Percentiles rank a stretch among this genome's conserved stretches.
Conservation (phyloP, 371 early-diverging fungal species). For the Actinomucor elegans region DNA sequence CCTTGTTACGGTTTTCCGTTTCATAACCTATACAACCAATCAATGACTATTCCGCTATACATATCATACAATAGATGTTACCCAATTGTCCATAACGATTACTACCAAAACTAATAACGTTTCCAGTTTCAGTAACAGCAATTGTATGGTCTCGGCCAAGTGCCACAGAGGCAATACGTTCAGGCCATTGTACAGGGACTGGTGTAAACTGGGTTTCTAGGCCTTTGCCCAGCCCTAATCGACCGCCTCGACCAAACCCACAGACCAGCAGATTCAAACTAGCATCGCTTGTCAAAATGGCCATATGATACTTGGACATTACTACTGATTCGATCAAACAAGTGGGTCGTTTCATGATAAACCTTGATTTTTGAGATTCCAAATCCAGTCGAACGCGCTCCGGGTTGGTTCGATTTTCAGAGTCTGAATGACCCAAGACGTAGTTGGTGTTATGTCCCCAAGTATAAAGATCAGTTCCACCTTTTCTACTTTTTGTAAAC, state of each 20-base stretch:
- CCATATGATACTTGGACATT: slow-evolving; percentile 76
- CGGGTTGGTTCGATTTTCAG: slow-evolving; percentile 63
- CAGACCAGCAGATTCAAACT: slow-evolving; percentile 53
- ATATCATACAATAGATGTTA: slow-evolving; percentile 3
- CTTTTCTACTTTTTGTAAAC: slow-evolving; percentile 13
- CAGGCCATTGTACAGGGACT: slow-evolving; percentile 52
- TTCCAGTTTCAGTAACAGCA: slow-evolving; percentile 54
- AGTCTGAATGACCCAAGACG: slow-evolving; percentile 67
- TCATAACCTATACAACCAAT: slow-evolving; percentile 42
- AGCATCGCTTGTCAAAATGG: slow-evolving; percentile 56
- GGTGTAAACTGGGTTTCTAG: slow-evolving; percentile 55
- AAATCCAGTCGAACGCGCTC: slow-evolving; percentile 61
- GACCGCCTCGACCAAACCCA: slow-evolving; percentile 76
- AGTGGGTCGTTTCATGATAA: slow-evolving; percentile 28
- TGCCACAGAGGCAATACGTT: slow-evolving; percentile 50
- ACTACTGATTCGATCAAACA: slow-evolving; percentile 38
- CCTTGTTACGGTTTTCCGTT: slow-evolving; percentile 28
- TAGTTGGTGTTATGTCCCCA: slow-evolving; percentile 80
- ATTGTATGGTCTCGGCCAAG: slow-evolving; percentile 77
- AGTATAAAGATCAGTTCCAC: slow-evolving; percentile 64
- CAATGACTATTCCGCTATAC: neutral
- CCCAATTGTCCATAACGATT: slow-evolving; percentile 71
- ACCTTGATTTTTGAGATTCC: slow-evolving; percentile 23
- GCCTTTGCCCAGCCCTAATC: slow-evolving; percentile 67
- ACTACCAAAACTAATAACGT: slow-evolving; percentile 61